A percentile compares a stretch with the other conserved stretches of the same genome.
These are phyloP conservation scores for Xylariaceae sp. DNA, from an alignment of 2,329 filamentous ascomycete genomes.

Conservation along the genomic window DNA sequence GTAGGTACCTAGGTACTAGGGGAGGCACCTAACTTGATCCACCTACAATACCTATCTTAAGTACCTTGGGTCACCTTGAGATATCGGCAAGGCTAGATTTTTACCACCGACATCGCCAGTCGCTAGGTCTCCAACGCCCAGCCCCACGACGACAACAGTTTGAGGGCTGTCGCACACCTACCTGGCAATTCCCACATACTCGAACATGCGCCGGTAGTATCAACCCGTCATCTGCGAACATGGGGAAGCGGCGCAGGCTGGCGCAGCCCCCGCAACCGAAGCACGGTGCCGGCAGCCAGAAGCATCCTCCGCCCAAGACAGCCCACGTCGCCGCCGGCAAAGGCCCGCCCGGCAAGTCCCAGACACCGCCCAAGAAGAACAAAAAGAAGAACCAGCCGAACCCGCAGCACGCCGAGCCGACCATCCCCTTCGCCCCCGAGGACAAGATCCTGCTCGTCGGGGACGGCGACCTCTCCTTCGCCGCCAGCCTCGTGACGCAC, in stretches of 20 bases:
- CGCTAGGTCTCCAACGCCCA: too few species aligned
- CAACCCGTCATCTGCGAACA: constrained; percentile 28
- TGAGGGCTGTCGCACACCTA: background rate
- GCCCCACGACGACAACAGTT: too few species aligned
- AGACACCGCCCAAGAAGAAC: constrained; percentile 1
- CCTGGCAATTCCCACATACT: background rate
- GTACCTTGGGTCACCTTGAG: too few species aligned
- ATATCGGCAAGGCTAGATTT: too few species aligned
- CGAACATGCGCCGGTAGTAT: constrained; percentile 19
- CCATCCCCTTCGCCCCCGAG: constrained; percentile 62
- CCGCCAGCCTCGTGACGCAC: constrained; percentile 59
- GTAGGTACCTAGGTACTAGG: too few species aligned
- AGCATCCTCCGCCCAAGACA: background rate
- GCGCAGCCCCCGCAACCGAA: constrained; percentile 7
- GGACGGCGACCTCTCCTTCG: constrained; percentile 78
- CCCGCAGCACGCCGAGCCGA: constrained; percentile 37
- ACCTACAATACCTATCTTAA: too few species aligned
- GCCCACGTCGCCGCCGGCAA: background rate
- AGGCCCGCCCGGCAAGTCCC: background rate
- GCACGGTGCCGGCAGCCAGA: too few species aligned
- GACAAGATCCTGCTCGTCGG: constrained; percentile 73
- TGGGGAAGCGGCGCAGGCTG: constrained; percentile 38
- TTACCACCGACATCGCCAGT: too few species aligned
- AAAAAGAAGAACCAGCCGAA: constrained; percentile 15
- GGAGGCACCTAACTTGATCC: too few species aligned